These are phyloP conservation scores for Rhytidiadelphus loreus DNA, from an alignment of 225 moss, liverwort and hornwort genomes.

Conservation along the genomic window DNA sequence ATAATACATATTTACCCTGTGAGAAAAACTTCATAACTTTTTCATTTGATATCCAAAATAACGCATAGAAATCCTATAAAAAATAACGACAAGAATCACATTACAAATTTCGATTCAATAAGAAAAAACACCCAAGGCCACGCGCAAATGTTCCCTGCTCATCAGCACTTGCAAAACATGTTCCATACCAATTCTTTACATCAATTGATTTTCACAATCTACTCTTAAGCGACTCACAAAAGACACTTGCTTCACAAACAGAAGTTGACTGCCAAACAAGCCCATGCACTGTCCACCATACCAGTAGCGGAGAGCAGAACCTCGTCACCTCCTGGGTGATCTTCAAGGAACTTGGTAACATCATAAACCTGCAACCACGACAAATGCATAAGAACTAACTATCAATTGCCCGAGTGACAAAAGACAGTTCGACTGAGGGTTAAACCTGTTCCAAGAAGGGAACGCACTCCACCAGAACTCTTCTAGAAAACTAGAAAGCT, in stretches of 20 bases:
- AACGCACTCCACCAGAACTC: neutral
- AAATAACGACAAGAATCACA: neutral
- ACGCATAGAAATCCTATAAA: neutral
- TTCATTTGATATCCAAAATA: neutral
- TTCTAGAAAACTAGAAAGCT: neutral
- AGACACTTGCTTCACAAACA: neutral
- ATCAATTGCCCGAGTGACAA: neutral
- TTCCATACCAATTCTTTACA: neutral
- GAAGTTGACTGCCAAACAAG: neutral
- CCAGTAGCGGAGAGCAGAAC: conserved; percentile 59
- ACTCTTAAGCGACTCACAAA: neutral
- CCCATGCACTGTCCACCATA: neutral
- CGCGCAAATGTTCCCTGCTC: neutral
- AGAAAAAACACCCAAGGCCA: neutral
- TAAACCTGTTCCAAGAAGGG: neutral
- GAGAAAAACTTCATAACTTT: neutral
- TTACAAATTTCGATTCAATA: neutral
- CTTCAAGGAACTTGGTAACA: conserved; percentile 50
- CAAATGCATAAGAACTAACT: neutral
- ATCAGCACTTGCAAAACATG: neutral
- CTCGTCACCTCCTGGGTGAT: conserved; percentile 60
- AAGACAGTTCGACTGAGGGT: neutral
- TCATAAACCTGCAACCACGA: conserved; percentile 35
- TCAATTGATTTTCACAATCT: neutral
- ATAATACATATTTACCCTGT: neutral